These are phyloP conservation scores for Fomitiporia mediterranea DNA, from an alignment of 1,284 basidiomycete species.

Conservation along the genomic window DNA sequence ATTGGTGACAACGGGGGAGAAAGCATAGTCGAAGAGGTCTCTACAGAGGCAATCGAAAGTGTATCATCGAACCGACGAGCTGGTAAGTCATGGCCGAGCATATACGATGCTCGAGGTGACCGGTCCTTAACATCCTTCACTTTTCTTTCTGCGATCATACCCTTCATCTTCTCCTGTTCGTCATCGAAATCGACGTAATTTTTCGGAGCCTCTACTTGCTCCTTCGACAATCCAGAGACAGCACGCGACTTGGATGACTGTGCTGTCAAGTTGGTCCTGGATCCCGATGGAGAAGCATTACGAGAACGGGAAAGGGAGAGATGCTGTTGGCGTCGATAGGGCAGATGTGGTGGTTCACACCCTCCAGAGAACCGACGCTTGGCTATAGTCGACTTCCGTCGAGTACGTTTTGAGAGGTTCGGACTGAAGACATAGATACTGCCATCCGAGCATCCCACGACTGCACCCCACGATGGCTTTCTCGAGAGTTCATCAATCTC, in stretches of 20 bases:
- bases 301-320: slow-evolving; percentile 17
- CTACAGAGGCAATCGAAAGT: slow-evolving; percentile 11
- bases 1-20: slow-evolving; percentile 33
- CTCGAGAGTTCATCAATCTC: slow-evolving; percentile 2
- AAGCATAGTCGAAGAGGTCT: slow-evolving; percentile 18
- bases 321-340: slow-evolving; percentile 4
- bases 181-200: slow-evolving; percentile 76
- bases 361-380: not conserved
- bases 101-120: slow-evolving; percentile 15
- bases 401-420: not conserved
- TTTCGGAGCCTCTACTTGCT: slow-evolving; percentile 66
- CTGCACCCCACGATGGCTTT: slow-evolving; percentile 13
- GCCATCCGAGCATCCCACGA: slow-evolving; percentile 15
- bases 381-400: not conserved
- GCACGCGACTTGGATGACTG: slow-evolving; percentile 39
- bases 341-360: slow-evolving; percentile 1
- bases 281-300: slow-evolving; percentile 17
- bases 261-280: slow-evolving; percentile 14
- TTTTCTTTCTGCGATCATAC: slow-evolving; percentile 53
- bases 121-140: slow-evolving; percentile 38
- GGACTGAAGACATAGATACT: slow-evolving; percentile 14
- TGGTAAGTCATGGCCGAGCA: not conserved
- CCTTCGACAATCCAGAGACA: slow-evolving; percentile 61
- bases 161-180: slow-evolving; percentile 68
- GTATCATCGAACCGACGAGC: slow-evolving; percentile 12